Evolutionary conservation across 176 grass and related monocot genomes (phyloP).

Genomic region (Musa itinerans): DNA sequence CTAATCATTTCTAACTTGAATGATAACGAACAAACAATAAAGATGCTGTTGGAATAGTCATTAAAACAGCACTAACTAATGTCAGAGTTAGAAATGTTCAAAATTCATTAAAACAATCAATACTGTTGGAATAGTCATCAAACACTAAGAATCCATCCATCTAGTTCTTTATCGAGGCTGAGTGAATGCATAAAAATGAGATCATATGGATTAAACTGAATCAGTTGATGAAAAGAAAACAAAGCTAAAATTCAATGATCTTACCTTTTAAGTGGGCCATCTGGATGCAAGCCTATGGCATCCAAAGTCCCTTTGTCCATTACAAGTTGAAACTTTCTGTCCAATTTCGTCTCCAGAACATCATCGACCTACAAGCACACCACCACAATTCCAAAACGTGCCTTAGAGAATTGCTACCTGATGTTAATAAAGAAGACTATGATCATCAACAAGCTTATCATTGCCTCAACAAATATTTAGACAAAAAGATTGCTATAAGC

Average conservation of each 20-base stretch:
- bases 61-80: not conserved
- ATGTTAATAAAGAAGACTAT: not conserved
- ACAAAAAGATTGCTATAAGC: no score
- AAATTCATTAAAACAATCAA: not conserved
- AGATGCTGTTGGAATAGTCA: not conserved
- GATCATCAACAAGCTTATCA: not conserved
- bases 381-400: not conserved
- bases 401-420: not conserved
- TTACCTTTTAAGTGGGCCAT: constrained; percentile 74
- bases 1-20: not conserved
- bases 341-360: constrained; percentile 84
- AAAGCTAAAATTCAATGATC: not conserved
- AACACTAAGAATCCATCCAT: not conserved
- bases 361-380: constrained; percentile 62
- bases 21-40: not conserved
- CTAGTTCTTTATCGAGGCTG: not conserved
- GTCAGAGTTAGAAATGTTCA: not conserved
- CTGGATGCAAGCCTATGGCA: constrained; percentile 89
- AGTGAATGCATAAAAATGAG: not conserved
- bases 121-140: not conserved
- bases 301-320: constrained; percentile 94
- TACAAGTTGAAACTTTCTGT: constrained; percentile 70
- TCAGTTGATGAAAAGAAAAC: not conserved
- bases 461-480: not conserved
- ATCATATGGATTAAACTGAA: not conserved